Conservation (phyloP, 139 green algal species). For the Chlorella sorokiniana region DNA sequence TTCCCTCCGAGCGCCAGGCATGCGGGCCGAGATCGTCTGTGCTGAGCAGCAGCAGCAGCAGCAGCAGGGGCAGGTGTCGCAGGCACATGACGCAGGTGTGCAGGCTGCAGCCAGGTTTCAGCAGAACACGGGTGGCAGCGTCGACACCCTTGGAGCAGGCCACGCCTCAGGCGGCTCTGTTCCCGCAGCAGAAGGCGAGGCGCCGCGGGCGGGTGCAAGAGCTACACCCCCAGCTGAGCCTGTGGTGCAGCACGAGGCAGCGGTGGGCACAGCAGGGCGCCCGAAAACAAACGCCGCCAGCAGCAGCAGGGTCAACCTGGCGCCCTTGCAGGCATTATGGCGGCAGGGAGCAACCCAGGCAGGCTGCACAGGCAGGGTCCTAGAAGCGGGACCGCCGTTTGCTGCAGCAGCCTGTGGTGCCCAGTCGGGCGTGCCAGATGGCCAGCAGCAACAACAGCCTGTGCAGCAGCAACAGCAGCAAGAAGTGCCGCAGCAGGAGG, state of each 20-base stretch:
- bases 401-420: slow-evolving; percentile 9
- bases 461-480: background rate
- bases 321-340: background rate
- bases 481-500: background rate
- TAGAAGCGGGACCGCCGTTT: background rate
- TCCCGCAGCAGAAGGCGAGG: background rate
- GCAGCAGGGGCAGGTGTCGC: background rate
- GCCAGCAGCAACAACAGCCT: background rate
- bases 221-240: background rate
- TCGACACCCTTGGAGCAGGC: background rate
- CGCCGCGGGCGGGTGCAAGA: background rate
- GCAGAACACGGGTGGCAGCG: background rate
- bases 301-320: slow-evolving; percentile 15
- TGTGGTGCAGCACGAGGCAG: background rate
- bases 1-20: too few species aligned
- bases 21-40: too few species aligned
- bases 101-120: too few species aligned
- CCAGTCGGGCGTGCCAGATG: too few species aligned
- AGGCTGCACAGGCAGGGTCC: background rate
- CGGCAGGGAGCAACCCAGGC: background rate
- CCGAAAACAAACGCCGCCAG: background rate
- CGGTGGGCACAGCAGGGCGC: background rate
- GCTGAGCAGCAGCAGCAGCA: background rate
- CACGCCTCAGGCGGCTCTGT: background rate
- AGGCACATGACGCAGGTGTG: too few species aligned